Base-by-base conservation (phyloP, 1,139 yeast species). In the Suhomyces guaymorum region DNA sequence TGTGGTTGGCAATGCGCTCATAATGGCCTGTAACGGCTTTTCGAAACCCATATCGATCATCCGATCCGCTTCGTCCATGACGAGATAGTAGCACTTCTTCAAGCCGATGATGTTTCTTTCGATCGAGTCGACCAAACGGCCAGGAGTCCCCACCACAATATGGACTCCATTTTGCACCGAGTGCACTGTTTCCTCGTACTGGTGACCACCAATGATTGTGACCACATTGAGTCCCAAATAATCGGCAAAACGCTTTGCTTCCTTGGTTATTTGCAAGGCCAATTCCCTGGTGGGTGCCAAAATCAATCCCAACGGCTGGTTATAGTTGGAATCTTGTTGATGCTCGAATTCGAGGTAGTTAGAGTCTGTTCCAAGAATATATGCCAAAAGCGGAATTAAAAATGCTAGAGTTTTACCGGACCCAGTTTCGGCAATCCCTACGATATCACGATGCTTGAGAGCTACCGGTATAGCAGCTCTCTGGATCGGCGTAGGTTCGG, bases 11-110 rank as follows among this genome's bases (percentile, higher is more conserved):
- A 80, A 59, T 15, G 62, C 58, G 7, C 63, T 63, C 37, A 86
- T 59, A 13, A 92, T 76, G 18, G 70, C 66, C 23, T 73, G 75
- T 29, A 92, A 73, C 46, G 88, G 88, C 31, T 78, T 85, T 51
- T 89, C 96, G 57, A 92, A 90, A 2, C 97, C 97, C 76, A 90
- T 73, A 55, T 90, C 96, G 28, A 92, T 82, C 97, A 90, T 90
- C 51, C 89, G 70, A 57, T 90, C 97, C 1, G 96, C 96, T 59
- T 90, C 97, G 63, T 90, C 97, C 69, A 89, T 71, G 2, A 87
- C 81, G 12, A 90, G 64, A 46, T 80, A 85, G 43, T 73, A 73
- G 45, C 95, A 79, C 43, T 78, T 78, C 30, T 64, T 66, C 25
- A 90, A 61, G 2, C 75, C 75, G 3, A 89, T 47, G 11, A 84